phyloP scores from a whole-genome alignment of 306 rosid species.

The Vicia villosa region DNA sequence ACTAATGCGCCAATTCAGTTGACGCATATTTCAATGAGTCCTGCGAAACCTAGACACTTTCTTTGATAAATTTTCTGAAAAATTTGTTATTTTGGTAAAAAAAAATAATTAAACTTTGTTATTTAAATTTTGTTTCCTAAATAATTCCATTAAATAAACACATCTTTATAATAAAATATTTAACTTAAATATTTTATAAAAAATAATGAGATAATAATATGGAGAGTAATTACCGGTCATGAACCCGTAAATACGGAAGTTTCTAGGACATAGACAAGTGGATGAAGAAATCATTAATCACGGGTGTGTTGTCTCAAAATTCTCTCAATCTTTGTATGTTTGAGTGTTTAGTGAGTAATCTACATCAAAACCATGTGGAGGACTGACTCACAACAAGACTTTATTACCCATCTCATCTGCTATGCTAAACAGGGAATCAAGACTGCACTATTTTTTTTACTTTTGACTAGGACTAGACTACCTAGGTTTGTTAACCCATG shows the following conservation, averaged over 20 bases:
- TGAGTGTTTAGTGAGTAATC: constrained; percentile 33
- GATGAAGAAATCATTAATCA: constrained; percentile 30
- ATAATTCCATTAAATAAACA: too few relatives aligned
- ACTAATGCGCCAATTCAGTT: too few relatives aligned
- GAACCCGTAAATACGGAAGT: constrained; percentile 7
- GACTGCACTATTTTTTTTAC: not conserved
- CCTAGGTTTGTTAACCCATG: not conserved
- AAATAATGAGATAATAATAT: too few relatives aligned
- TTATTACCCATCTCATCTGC: not conserved
- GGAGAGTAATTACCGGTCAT: constrained; percentile 24
- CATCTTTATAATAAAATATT: too few relatives aligned
- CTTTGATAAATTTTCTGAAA: too few relatives aligned
- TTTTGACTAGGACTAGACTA: constrained; percentile 11
- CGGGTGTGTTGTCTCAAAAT: constrained; percentile 34
- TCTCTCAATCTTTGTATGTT: not conserved
- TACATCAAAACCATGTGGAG: constrained; percentile 36
- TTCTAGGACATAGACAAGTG: not conserved
- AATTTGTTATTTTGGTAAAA: too few relatives aligned
- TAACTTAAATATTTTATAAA: too few relatives aligned
- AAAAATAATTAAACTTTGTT: too few relatives aligned
- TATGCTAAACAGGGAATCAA: not conserved
- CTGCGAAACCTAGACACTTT: too few relatives aligned
- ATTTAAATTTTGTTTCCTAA: too few relatives aligned
- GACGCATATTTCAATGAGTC: too few relatives aligned
- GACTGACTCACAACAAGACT: constrained; percentile 25